Conservation (phyloP, 2,329 filamentous ascomycete genomes). For the Alternaria panax region DNA sequence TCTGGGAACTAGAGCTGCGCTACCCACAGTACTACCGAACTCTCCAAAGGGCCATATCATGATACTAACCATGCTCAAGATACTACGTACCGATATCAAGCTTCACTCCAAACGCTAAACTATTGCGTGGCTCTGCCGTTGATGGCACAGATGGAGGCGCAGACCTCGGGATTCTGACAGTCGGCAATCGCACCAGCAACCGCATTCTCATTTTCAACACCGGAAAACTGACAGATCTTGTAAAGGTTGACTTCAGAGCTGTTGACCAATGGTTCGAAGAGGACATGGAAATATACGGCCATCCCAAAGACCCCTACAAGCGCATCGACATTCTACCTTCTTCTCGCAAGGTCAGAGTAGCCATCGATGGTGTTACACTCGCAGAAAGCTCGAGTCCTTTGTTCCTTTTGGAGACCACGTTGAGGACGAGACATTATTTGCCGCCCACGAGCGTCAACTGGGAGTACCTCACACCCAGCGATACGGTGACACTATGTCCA, state of each 20-base stretch:
- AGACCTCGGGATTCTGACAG: constrained; percentile 31
- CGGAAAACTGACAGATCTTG: constrained; percentile 29
- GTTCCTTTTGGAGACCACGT: constrained; percentile 67
- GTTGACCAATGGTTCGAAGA: constrained; percentile 64
- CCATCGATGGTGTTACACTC: constrained; percentile 56
- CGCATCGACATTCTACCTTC: constrained; percentile 68
- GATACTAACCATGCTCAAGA: constrained; percentile 17
- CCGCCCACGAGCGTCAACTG: constrained; percentile 61
- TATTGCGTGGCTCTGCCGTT: constrained; percentile 22
- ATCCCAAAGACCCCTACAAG: constrained; percentile 73
- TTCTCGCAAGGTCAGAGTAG: constrained; percentile 61
- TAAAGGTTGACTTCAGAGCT: constrained; percentile 42
- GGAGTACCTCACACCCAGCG: constrained; percentile 58
- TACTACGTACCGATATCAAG: constrained; percentile 39
- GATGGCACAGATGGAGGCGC: constrained; percentile 29
- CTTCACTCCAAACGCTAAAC: constrained; percentile 28
- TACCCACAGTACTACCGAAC: constrained; percentile 40
- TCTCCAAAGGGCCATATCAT: background rate
- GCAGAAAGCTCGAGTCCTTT: constrained; percentile 54
- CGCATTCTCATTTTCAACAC: constrained; percentile 41
- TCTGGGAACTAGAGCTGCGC: constrained; percentile 48
- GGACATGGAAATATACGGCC: constrained; percentile 65
- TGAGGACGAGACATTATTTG: constrained; percentile 67
- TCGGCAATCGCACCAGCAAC: constrained; percentile 26
- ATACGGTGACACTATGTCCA: constrained; percentile 66